These are phyloP conservation scores for Metarhizium humberi DNA, from an alignment of 2,329 filamentous ascomycete species.

Conservation along the genomic window DNA sequence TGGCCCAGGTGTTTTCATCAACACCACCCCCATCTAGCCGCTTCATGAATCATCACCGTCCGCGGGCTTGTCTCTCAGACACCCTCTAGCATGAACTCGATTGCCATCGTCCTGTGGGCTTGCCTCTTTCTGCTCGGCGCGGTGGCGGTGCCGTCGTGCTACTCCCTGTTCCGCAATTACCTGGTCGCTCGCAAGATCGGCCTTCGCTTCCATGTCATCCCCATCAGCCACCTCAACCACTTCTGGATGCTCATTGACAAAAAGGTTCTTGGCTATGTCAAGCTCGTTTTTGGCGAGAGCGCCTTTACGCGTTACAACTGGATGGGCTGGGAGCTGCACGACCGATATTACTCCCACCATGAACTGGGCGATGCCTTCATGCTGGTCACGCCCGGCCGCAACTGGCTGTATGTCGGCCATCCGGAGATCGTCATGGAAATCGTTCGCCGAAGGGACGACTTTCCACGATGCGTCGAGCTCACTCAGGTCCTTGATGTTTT, in stretches of 20 bases:
- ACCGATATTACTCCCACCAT: slow-evolving; percentile 14
- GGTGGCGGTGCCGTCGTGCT: no score
- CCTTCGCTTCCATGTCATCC: slow-evolving; percentile 21
- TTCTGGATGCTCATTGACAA: slow-evolving; percentile 20
- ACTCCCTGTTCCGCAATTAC: neutral
- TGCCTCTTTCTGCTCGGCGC: no score
- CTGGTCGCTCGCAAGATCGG: slow-evolving; percentile 16
- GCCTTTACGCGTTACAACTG: slow-evolving; percentile 23
- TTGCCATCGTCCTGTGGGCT: no score
- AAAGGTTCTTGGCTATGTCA: slow-evolving; percentile 7
- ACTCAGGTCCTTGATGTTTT: neutral
- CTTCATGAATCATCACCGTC: no score
- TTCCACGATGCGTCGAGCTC: no score
- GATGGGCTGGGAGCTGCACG: slow-evolving; percentile 17
- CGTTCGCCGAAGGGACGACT: neutral
- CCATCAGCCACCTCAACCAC: slow-evolving; percentile 20
- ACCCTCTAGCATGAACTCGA: no score
- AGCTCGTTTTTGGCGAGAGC: slow-evolving; percentile 7
- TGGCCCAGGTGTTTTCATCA: no score
- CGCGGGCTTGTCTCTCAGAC: no score
- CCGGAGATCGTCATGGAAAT: slow-evolving; percentile 6
- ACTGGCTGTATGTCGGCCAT: slow-evolving; percentile 6
- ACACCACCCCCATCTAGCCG: no score
- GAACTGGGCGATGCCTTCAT: slow-evolving; percentile 16
- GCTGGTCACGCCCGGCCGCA: slow-evolving; percentile 4